A percentile compares a stretch with the other conserved stretches of the same genome.
phyloP scores from a whole-genome alignment of 2,329 filamentous ascomycete species.

The Fusarium phyllophilum region DNA sequence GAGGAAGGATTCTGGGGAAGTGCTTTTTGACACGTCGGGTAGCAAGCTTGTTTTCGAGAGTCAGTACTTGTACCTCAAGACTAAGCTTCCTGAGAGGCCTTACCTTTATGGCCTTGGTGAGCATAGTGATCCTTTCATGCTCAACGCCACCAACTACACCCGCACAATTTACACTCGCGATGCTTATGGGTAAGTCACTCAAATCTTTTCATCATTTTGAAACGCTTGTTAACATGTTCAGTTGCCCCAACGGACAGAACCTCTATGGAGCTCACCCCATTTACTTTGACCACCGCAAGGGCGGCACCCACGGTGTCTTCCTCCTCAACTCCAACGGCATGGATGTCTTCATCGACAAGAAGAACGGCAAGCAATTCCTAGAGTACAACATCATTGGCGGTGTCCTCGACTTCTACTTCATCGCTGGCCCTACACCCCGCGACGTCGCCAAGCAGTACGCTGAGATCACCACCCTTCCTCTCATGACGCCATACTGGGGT shows the following conservation, averaged over 20 bases:
- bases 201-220: rapidly evolving
- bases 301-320: constrained; percentile 72
- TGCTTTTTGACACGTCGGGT: constrained; percentile 77
- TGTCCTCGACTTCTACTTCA: constrained; percentile 77
- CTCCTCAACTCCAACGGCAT: constrained; percentile 79
- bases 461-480: constrained; percentile 64
- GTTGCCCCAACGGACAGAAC: constrained; percentile 69
- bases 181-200: constrained; percentile 57
- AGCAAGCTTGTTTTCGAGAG: constrained; percentile 77
- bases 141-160: constrained; percentile 70
- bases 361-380: constrained; percentile 70
- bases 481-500: constrained; percentile 73
- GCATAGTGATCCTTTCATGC: constrained; percentile 75
- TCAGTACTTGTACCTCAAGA: constrained; percentile 80
- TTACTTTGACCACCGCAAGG: constrained; percentile 76
- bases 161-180: constrained; percentile 71
- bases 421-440: constrained; percentile 67
- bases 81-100: constrained; percentile 73
- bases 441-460: constrained; percentile 70
- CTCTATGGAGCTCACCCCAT: constrained; percentile 79
- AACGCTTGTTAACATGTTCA: rapidly evolving
- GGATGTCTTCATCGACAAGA: constrained; percentile 77
- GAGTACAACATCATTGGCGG: constrained; percentile 85
- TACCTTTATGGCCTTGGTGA: constrained; percentile 84
- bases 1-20: constrained; percentile 52